Evolutionary conservation across 768 basidiomycete species (phyloP), one percentile per base, ranked within the genome.

Genomic region (Termitomyces bulborhizus): DNA sequence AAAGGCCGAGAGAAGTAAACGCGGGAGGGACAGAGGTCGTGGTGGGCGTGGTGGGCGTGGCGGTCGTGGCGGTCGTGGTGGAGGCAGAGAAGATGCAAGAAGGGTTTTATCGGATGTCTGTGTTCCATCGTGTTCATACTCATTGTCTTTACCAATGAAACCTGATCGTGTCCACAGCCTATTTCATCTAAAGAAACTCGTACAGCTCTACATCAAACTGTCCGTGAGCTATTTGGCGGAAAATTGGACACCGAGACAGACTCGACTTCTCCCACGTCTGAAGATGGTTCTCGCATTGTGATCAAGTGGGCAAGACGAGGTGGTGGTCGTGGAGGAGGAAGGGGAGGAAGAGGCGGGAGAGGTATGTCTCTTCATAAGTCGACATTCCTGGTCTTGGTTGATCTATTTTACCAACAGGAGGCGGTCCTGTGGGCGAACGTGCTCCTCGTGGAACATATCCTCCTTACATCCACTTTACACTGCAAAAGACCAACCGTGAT

Each of bases 401-500:
- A 58, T 29, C 12, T 29, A 40, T 32, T 3, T 26, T n/a, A 21
- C 3, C 24, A 32, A 51, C 36, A 51, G 45, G 54, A 8, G 53
- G 60, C 11, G 58, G 47, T 45, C 60, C 53, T 50, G 55, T 44
- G 61, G 71, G 73, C 21, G 75, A 75, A 51, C 78, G 79, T 41
- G 64, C 73, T 26, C 74, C 81, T 44, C 80, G 88, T 42, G 85
- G 85, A 24, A 80, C 77, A 24, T 88, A 83, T 60, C 89, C 89
- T 55, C 89, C 88, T 0, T 99, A 90, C 66, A 93, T 98, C 59
- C 94, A 98, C 66, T 97, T 98, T 69, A 97, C 92, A 1, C 73
- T 99, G 34, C 94, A 96, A 66, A 99, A 99, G 72, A 91, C 94
- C 21, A 99, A 99, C 66, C 86, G 97, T 43, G 97, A 99, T 65